These are phyloP conservation scores for Mycena citricolor DNA, from an alignment of 1,284 basidiomycete genomes.

Conservation along the genomic window DNA sequence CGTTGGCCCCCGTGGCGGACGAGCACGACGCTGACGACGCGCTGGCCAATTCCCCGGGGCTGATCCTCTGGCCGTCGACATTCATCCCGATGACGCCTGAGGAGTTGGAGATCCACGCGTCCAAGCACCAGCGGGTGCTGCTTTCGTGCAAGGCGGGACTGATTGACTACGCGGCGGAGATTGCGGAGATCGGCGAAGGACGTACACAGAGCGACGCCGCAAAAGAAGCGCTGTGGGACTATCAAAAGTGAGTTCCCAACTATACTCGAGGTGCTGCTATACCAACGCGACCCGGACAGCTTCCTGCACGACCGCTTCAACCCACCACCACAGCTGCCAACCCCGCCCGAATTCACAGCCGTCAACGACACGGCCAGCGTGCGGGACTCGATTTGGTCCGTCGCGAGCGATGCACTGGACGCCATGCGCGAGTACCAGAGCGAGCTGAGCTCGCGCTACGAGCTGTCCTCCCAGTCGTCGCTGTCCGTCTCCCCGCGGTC, in stretches of 20 bases:
- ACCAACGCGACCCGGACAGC: constrained; percentile 21
- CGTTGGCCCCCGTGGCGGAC: constrained; percentile 35
- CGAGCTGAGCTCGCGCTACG: constrained; percentile 9
- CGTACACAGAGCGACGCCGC: constrained; percentile 34
- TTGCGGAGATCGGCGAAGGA: constrained; percentile 32
- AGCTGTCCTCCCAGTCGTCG: background rate
- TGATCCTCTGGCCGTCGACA: constrained; percentile 38
- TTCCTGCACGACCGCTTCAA: constrained; percentile 39
- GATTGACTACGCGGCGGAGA: constrained; percentile 34
- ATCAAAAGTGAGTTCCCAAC: constrained; percentile 32
- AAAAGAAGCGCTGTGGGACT: constrained; percentile 39
- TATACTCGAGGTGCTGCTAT: constrained; percentile 2
- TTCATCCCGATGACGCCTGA: constrained; percentile 35
- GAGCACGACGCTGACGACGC: no score
- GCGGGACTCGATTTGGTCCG: constrained; percentile 29
- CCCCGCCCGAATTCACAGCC: constrained; percentile 9
- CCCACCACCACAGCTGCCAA: constrained; percentile 22
- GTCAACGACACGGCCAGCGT: constrained; percentile 26
- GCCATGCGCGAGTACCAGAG: constrained; percentile 39
- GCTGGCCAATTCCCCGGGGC: constrained; percentile 32
- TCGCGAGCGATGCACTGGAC: constrained; percentile 33
- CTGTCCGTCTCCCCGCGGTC: background rate
- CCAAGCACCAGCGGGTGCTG: constrained; percentile 36
- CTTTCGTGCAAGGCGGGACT: constrained; percentile 35
- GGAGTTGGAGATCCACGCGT: constrained; percentile 35